Conservation (phyloP, 176 grass and related monocot species). For the Eragrostis curvula region DNA sequence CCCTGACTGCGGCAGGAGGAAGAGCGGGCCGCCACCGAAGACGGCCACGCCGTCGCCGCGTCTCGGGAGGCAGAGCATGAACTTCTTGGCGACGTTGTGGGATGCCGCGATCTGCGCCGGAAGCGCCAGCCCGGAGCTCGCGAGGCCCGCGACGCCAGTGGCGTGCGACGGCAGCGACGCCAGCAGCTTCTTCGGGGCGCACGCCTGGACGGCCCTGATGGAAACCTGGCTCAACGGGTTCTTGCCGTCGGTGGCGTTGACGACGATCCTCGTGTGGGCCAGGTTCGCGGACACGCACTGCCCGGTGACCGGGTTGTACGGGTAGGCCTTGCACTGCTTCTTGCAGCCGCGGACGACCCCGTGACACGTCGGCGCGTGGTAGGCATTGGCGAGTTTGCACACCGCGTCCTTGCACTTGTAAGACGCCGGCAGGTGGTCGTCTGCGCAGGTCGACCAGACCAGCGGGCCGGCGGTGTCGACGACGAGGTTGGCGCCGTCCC, state of each 20-base stretch:
- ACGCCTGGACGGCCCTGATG: constrained; percentile 17
- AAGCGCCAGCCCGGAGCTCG: constrained; percentile 17
- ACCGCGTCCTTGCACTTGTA: not conserved
- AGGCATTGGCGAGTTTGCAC: constrained; percentile 37
- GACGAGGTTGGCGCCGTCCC: constrained; percentile 12
- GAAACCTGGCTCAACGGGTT: constrained; percentile 33
- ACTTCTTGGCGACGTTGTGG: constrained; percentile 33
- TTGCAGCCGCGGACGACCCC: not conserved
- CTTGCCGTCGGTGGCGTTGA: constrained; percentile 56
- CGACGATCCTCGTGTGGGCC: constrained; percentile 22
- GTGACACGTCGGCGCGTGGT: not conserved
- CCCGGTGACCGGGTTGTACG: constrained; percentile 42
- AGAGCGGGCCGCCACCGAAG: constrained; percentile 32
- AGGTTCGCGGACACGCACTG: constrained; percentile 43
- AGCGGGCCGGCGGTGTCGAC: constrained; percentile 41
- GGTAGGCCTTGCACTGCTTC: constrained; percentile 31
- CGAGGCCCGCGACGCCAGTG: constrained; percentile 54
- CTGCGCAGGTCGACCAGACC: constrained; percentile 45
- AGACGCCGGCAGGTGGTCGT: not conserved
- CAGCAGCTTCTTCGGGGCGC: constrained; percentile 34
- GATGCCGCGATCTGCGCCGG: constrained; percentile 46
- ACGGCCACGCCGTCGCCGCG: constrained; percentile 36
- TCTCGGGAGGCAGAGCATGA: constrained; percentile 60
- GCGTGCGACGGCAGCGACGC: not conserved
- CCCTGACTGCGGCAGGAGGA: not conserved